Evolutionary conservation across 139 green algal genomes (phyloP), one percentile per base, ranked within the genome.

Genomic region (Haematococcus lacustris): DNA sequence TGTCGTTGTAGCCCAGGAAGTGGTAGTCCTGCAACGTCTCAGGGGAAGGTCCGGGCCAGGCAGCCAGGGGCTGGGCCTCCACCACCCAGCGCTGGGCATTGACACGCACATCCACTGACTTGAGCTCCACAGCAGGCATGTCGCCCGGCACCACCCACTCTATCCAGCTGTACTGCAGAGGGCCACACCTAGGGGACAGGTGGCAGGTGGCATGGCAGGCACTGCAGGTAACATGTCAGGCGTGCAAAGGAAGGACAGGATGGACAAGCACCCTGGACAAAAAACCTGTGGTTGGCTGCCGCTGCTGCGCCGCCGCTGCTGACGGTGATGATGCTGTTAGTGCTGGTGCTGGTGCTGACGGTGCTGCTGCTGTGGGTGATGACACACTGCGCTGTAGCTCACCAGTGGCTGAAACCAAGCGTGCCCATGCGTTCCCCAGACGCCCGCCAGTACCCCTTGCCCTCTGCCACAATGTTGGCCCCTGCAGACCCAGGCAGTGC

Each of bases 101-200:
- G 39, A 34, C 66, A 1, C 66, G 66, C 2, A 71, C 40, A 40
- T 71, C 66, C 2, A 60, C 66, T 5, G 3, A 17, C n/a, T 9
- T 47, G 9, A 75, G 28, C 38, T 35, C 53, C 40, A 68, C 70
- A 2, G 70, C 38, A 37, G 57, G 70, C 59, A 64, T n/a, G 38
- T 68, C 57, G 38, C 68, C 60, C 28, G 70, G 70, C 30, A 75
- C 59, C 4, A 75, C n/a, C 70, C 70, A 75, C 57, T 75, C 70
- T 30, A 75, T 23, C 70, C 70, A 75, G 1, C 38, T 50, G 59
- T 75, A 75, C 70, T 75, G 70, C 70, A 51, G 68, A n/a, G 67
- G 67, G 28, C 43, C 67, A 35, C 30, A 21, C 47, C 43, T 65
- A 30, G 63, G 67, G 30, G n/a, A n/a, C n/a, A n/a, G n/a, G n/a